phyloP scores from a whole-genome alignment of 306 rosid genomes.

The Clitoria ternatea region DNA sequence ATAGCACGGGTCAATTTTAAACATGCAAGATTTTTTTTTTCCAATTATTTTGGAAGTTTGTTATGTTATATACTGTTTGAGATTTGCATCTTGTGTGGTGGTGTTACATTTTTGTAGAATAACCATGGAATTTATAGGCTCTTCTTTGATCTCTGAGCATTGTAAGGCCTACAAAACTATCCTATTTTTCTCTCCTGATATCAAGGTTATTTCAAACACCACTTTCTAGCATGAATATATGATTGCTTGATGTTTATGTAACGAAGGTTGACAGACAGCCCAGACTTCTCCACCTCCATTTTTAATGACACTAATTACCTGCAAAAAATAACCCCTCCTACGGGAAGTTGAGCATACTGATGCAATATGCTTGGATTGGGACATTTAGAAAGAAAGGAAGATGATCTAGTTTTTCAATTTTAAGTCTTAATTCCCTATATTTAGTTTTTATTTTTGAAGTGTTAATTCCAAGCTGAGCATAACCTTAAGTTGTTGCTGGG shows the following conservation, averaged over 20 bases:
- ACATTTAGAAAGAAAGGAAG: neutral
- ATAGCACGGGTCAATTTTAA: slow-evolving; percentile 24
- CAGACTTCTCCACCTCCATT: neutral
- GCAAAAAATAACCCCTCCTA: neutral
- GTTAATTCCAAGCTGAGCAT: neutral
- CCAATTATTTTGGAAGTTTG: slow-evolving; percentile 15
- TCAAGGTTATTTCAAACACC: slow-evolving; percentile 8
- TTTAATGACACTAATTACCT: neutral
- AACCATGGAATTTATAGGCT: slow-evolving; percentile 7
- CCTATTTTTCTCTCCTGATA: slow-evolving; percentile 5
- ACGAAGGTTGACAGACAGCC: neutral
- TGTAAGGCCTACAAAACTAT: neutral
- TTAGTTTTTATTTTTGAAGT: neutral
- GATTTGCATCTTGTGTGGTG: slow-evolving; percentile 15
- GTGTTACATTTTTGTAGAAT: slow-evolving; percentile 20
- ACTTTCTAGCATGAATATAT: too few relatives aligned
- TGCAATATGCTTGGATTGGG: neutral
- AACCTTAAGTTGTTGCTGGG: too few relatives aligned
- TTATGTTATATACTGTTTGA: slow-evolving; percentile 16
- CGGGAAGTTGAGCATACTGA: neutral
- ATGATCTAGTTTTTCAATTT: neutral
- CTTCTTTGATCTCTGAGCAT: slow-evolving; percentile 17
- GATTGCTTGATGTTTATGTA: neutral
- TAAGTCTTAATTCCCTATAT: neutral
- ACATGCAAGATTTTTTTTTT: slow-evolving; percentile 19